Evolutionary conservation across 2,329 filamentous ascomycete species (phyloP), one percentile per base, ranked within the genome.

Genomic region (Aureobasidium pullulans): DNA sequence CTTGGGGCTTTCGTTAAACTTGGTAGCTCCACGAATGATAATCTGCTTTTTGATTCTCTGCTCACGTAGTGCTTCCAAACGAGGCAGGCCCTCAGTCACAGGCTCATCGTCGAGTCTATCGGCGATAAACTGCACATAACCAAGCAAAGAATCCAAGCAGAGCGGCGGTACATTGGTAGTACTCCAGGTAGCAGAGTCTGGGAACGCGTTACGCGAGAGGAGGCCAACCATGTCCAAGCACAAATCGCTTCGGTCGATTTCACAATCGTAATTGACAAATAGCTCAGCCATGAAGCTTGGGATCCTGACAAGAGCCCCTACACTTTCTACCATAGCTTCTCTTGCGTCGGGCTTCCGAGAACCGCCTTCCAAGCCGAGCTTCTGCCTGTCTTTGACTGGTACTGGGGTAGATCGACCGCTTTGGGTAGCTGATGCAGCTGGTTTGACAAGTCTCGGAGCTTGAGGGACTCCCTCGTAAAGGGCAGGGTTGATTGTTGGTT

Each of bases 261-360:
- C 92, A 69, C 93, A 99, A 72, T 99, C 94, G 70, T 97, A 99
- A 73, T 99, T 99, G 73, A 97, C 85, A 70, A 96, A 99, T 7
- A 99, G 80, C 72, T 99, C 95, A 10, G 88, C 85, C 84, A 97
- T 91, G 70, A 95, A 99, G 43, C 86, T 92, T 0, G 94, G 91
- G 79, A 99, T 96, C 43, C 95, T 84, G 39, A 91, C 89, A 61
- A 99, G 78, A 58, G 93, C 91, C 37, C 93, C 92, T 46, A 99
- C 87, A 66, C 89, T 96, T 75, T 99, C 94, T 4, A 99, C 90
- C 94, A 99, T 99, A 34, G 94, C 92, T 77, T 99, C 94, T 65
- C 94, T 84, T 32, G 94, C 92, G 73, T 99, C 95, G 3, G 94
- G 94, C 71, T 95, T 96, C 63, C 94, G 83, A 37, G 89, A 84